Evolutionary conservation across 805 yeast species (phyloP).

Genomic region (Candida coquimbonensis): DNA sequence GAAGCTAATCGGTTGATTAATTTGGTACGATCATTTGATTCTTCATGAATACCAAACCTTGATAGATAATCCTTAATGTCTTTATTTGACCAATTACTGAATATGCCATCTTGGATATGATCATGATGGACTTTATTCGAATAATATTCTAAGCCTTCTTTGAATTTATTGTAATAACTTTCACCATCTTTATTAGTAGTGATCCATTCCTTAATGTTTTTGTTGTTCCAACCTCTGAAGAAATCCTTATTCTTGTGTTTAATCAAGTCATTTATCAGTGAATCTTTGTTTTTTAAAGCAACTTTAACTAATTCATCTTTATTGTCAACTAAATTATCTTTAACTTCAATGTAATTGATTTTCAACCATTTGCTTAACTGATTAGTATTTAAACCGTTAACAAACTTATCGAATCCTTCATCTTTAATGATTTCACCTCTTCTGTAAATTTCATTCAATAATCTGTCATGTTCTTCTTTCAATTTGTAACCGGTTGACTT

Average conservation of each 20-base stretch:
- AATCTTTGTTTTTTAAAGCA: constrained; percentile 29
- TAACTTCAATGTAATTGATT: constrained; percentile 35
- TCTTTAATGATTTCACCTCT: constrained; percentile 11
- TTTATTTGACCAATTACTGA: no score
- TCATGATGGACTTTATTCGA: no score
- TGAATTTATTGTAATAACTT: background rate
- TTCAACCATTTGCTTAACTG: constrained; percentile 51
- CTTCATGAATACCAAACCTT: no score
- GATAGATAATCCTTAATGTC: no score
- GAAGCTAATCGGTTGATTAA: no score
- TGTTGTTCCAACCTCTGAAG: constrained; percentile 33
- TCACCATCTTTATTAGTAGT: constrained; percentile 24
- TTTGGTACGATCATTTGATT: no score
- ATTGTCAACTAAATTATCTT: constrained; percentile 26
- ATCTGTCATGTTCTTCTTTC: constrained; percentile 32
- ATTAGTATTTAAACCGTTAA: constrained; percentile 40
- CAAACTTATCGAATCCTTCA: constrained; percentile 32
- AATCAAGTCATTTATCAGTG: constrained; percentile 28
- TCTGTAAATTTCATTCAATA: constrained; percentile 32
- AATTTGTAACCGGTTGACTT: constrained; percentile 34
- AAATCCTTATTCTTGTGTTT: constrained; percentile 21
- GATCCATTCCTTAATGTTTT: constrained; percentile 35
- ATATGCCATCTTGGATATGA: no score
- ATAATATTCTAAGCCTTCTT: background rate
- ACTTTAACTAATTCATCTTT: constrained; percentile 29